phyloP scores from a whole-genome alignment of 768 basidiomycete species.

The Rhizopogon vesiculosus region DNA sequence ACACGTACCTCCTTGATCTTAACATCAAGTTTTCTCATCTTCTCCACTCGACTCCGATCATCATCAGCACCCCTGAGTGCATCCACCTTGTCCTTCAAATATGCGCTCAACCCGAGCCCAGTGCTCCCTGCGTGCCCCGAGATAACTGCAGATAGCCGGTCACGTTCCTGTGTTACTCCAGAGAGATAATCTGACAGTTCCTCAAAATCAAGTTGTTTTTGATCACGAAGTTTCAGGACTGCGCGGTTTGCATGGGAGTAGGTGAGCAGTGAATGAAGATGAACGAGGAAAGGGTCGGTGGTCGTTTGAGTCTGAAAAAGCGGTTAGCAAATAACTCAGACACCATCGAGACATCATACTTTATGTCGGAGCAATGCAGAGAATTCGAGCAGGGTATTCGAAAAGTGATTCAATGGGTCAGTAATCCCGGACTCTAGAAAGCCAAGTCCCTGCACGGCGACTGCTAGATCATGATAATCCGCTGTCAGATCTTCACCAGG shows the following conservation, averaged over 20 bases:
- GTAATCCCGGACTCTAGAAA: constrained; percentile 99
- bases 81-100: constrained; percentile 90
- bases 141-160: constrained; percentile 85
- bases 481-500: constrained; percentile 89
- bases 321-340: background rate
- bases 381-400: constrained; percentile 93
- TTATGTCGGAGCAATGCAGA: constrained; percentile 84
- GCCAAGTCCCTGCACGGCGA: constrained; percentile 93
- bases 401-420: constrained; percentile 95
- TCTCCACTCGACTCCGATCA: constrained; percentile 87
- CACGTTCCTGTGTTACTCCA: constrained; percentile 89
- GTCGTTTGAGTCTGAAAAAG: constrained; percentile 72
- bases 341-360: constrained; percentile 36
- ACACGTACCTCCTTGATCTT: constrained; percentile 88
- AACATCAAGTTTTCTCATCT: constrained; percentile 85
- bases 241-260: constrained; percentile 91
- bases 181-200: constrained; percentile 94
- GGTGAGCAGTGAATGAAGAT: constrained; percentile 87
- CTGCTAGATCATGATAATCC: constrained; percentile 97
- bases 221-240: constrained; percentile 94
- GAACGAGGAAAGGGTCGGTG: constrained; percentile 85
- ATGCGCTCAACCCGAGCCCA: constrained; percentile 81
- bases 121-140: constrained; percentile 84
- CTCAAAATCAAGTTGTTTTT: constrained; percentile 98
- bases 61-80: constrained; percentile 90